A percentile compares a stretch with the other conserved stretches of the same genome.
Conservation (phyloP, 73 alveolate species). For the Blepharisma stoltei region DNA sequence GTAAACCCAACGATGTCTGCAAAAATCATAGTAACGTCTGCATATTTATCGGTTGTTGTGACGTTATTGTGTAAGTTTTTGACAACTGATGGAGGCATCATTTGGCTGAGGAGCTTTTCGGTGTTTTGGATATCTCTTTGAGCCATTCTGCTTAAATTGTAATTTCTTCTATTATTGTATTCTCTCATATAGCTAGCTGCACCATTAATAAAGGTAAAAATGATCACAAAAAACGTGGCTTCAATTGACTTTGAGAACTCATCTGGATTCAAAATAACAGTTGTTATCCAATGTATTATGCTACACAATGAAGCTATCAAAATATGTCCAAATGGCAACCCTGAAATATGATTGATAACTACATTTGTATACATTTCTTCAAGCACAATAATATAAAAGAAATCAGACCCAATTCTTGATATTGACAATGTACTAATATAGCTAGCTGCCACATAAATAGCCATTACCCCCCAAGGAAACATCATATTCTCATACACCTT, state of each 20-base stretch:
- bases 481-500: neutral
- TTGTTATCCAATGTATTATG: conserved; percentile 5
- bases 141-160: conserved; percentile 27
- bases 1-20: conserved; percentile 90
- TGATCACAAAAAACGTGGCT: conserved; percentile 26
- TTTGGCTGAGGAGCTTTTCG: conserved; percentile 26
- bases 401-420: neutral
- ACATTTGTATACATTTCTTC: conserved; percentile 30
- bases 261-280: neutral
- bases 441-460: neutral
- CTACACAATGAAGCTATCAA: neutral
- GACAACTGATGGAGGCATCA: conserved; percentile 32
- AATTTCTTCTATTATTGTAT: neutral
- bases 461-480: conserved; percentile 23
- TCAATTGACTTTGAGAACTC: neutral
- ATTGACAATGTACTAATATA: neutral
- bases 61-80: conserved; percentile 72
- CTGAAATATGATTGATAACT: conserved; percentile 17
- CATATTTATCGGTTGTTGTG: conserved; percentile 80
- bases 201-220: conserved; percentile 19
- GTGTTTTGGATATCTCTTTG: conserved; percentile 31
- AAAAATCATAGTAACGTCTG: conserved; percentile 88
- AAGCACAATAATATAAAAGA: conserved; percentile 4
- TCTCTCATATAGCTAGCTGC: conserved; percentile 26
- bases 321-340: conserved; percentile 16